Conservation (phyloP, 2,329 filamentous ascomycete species). For the Aspergillus sp. region DNA sequence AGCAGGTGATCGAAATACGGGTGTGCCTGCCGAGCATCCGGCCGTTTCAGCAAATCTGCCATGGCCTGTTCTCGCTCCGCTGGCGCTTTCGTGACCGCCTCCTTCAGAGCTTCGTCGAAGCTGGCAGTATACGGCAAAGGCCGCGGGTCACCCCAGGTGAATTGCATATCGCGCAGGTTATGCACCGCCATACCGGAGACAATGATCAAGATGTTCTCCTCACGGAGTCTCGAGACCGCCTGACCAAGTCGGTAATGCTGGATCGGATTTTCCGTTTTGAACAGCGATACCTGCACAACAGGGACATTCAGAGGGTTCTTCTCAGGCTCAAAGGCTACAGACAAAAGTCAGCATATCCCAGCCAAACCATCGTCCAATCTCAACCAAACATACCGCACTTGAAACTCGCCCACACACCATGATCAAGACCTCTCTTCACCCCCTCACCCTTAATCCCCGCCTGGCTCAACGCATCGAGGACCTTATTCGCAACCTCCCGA, state of each 20-base stretch:
- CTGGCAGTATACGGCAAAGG: conserved; percentile 60
- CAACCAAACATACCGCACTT: conserved; percentile 47
- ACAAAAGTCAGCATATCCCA: neutral
- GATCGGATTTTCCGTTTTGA: conserved; percentile 63
- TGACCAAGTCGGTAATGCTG: conserved; percentile 69
- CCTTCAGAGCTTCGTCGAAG: conserved; percentile 69
- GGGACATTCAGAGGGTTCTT: conserved; percentile 66
- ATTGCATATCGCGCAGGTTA: conserved; percentile 62
- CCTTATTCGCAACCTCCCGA: conserved; percentile 59
- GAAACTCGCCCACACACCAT: conserved; percentile 74
- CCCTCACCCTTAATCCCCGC: conserved; percentile 63
- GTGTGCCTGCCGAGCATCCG: conserved; percentile 62
- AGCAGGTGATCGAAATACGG: conserved; percentile 65
- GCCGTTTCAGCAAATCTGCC: conserved; percentile 49
- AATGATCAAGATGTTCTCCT: conserved; percentile 68
- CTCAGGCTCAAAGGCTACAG: conserved; percentile 60
- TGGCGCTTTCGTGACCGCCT: conserved; percentile 57
- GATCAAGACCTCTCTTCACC: conserved; percentile 68
- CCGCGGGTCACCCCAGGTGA: conserved; percentile 46
- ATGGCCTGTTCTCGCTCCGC: conserved; percentile 48
- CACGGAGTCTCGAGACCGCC: conserved; percentile 66
- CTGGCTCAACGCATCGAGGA: conserved; percentile 57
- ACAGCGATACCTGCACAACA: conserved; percentile 72
- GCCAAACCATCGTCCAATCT: neutral
- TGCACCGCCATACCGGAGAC: conserved; percentile 76